Evolutionary conservation across 352 stramenopile genomes (phyloP).

Genomic region (Phytophthora cactorum): DNA sequence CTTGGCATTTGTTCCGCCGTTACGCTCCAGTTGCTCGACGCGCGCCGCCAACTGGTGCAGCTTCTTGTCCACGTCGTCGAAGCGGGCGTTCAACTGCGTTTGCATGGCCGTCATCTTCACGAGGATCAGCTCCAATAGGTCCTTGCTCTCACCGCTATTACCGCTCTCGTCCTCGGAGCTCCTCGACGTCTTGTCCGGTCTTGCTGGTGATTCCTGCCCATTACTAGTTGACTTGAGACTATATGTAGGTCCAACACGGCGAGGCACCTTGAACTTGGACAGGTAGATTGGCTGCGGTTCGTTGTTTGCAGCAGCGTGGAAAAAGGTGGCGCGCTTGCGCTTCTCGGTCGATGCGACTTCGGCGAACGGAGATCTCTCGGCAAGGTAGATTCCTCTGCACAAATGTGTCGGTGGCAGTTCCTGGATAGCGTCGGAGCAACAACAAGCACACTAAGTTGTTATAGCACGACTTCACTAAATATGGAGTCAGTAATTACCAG

Average conservation of each 20-base stretch:
- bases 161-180: conserved; percentile 1
- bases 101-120: conserved; percentile 48
- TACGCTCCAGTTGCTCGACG: conserved; percentile 49
- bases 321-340: conserved; percentile 50
- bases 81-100: conserved; percentile 55
- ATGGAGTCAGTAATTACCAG: conserved; percentile 34
- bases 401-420: conserved; percentile 50
- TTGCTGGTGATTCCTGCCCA: conserved; percentile 5
- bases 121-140: conserved; percentile 32
- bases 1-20: conserved; percentile 5
- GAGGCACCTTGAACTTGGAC: conserved; percentile 60
- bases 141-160: conserved; percentile 7
- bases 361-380: conserved; percentile 51
- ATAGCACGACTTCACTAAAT: neutral
- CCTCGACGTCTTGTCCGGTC: conserved; percentile 23
- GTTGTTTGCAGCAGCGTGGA: conserved; percentile 35
- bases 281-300: conserved; percentile 48
- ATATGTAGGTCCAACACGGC: conserved; percentile 10
- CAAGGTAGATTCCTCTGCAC: conserved; percentile 54
- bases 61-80: conserved; percentile 55
- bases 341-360: conserved; percentile 63
- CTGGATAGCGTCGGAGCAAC: conserved; percentile 20
- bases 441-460: conserved; percentile 1
- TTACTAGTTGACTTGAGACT: neutral
- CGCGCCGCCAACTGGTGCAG: conserved; percentile 42